Evolutionary conservation across 2,329 filamentous ascomycete genomes (phyloP), one percentile per base, ranked within the genome.

Genomic region (Clarireedia sp.): DNA sequence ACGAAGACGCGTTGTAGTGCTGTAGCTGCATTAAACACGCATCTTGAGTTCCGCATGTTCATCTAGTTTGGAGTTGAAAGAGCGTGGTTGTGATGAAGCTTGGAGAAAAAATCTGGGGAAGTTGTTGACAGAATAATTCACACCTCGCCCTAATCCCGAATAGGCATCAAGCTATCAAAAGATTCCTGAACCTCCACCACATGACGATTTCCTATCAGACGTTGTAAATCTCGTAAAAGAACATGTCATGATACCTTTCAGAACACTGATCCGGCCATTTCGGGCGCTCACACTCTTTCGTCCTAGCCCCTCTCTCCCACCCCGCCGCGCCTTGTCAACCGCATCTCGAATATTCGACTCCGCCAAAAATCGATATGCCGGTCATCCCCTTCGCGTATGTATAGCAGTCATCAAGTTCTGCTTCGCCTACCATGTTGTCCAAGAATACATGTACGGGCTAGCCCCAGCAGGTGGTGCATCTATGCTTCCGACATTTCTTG

Each of bases 401-500:
- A 64, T 78, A 59, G 70, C 73, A 57, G 72, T 74, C 17, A 62
- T 75, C 59, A 76, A 81, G 63, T 72, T 72, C 54, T 65, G 78
- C 40, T 72, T 75, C 51, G 64, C 76, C 44, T 66, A 68, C 24
- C 81, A 84, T 67, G 67, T 82, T n/a, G 67, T 77, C 57, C 71
- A 68, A 66, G 78, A 81, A 44, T 85, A 94, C 71, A 74, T 82
- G 64, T 81, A 82, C 72, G 76, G 76, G 60, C 65, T 85, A 61
- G 78, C 78, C 19, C 71, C 75, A 3, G 83, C 83, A 16, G 75
- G 76, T 24, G 92, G 92, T 2, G 83, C 90, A 3, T 92, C 87
- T 17, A 97, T 97, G 94, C 79, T 94, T 50, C 92, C 92, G 7
- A 96, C 90, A 0, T 83, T 96, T 58, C 75, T 78, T 23, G 75